phyloP scores from a whole-genome alignment of 129 eudicot species.

The Helianthus annuus region DNA sequence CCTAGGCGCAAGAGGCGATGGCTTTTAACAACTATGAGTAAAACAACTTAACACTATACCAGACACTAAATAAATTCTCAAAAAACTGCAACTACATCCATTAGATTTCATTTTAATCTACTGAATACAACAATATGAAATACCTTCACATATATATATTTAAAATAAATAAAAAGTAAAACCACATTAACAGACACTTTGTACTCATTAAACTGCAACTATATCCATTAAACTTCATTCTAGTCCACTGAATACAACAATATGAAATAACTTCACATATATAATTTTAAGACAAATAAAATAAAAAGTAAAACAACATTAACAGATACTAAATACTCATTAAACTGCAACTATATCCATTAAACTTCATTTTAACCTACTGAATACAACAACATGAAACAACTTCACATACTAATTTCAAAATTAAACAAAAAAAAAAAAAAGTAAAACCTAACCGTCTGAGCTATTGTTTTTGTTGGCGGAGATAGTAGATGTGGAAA shows the following conservation, averaged over 20 bases:
- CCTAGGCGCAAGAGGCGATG: too few relatives aligned
- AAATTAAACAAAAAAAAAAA: background rate
- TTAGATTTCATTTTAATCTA: too few relatives aligned
- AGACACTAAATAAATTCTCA: background rate
- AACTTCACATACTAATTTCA: background rate
- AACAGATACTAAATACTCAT: background rate
- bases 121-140: too few relatives aligned
- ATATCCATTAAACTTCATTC: background rate
- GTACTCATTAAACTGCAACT: background rate
- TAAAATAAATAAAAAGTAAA: too few relatives aligned
- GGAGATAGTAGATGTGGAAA: slow-evolving; percentile 14
- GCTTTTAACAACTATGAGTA: too few relatives aligned
- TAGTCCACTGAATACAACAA: background rate
- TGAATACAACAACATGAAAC: too few relatives aligned
- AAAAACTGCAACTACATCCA: background rate
- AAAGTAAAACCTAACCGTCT: background rate
- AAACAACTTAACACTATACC: background rate
- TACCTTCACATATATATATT: too few relatives aligned
- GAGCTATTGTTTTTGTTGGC: slow-evolving; percentile 1
- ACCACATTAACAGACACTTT: background rate
- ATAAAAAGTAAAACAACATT: background rate
- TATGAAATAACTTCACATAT: background rate
- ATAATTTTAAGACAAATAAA: too few relatives aligned
- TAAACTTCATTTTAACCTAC: too few relatives aligned
- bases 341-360: background rate